Base-by-base conservation (phyloP, 768 basidiomycete species). In the Trametes coccinea region DNA sequence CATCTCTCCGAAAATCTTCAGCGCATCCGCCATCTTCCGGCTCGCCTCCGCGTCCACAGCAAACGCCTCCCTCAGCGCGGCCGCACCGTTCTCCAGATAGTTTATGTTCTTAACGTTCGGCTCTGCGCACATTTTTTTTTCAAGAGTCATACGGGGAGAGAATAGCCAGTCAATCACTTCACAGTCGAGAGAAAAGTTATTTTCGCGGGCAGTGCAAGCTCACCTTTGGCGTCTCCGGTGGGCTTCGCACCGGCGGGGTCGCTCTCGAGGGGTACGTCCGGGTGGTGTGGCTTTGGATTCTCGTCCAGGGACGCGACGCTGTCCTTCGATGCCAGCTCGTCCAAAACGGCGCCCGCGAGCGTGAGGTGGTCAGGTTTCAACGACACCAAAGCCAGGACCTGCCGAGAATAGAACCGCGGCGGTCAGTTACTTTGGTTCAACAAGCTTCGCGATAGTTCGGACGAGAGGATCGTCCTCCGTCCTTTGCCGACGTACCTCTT, bases 341-440 rank as follows among this genome's bases (percentile, higher is more conserved):
- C 77, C 16, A 83, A 73, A 22, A 82, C 69, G 9, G 67, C 62
- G 5, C 72, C 76, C 5, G 79, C 76, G 33, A 82, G 69, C 0
- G 81, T 82, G 53, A 82, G 67, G 59, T 80, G 78, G 63, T 81
- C 70, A 1, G 80, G 79, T 13, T 70, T 58, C 6, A 82, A 71
- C 29, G 74, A 71, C 0, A 72, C 75, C 13, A 82, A 71, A 11
- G 77, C 78, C n/a, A 80, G 58, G 16, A 76, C 77, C 78, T 80
- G 46, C 13, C 27, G 11, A 5, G 40, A 41, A 29, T 22, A 22
- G 10, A 22, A 17, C n/a, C 14, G 45, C 10, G 22, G 14, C 45
- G 45, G 39, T 39, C 39, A 39, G 39, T 22, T 22, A 22, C 22
- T 22, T 0, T 22, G 22, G 39, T 8, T 39, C 7, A 13, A 9